Percentiles rank a stretch among this genome's conserved stretches.
Conservation (phyloP, 2,329 filamentous ascomycete species). For the Elsinoe australis region DNA sequence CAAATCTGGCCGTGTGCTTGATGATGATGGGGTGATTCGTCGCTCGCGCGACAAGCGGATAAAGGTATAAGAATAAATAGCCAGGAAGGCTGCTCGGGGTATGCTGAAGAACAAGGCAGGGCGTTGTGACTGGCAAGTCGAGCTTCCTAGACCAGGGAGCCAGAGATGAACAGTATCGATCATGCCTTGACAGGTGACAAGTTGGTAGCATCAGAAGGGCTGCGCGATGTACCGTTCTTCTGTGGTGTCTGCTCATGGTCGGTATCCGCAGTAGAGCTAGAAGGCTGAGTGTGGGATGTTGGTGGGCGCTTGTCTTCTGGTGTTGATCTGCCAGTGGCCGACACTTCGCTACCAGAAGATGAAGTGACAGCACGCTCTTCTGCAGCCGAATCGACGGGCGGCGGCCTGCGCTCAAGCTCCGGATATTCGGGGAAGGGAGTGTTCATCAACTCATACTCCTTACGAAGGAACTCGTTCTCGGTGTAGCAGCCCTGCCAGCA, state of each 20-base stretch:
- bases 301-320: conserved; percentile 18
- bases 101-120: too few relatives aligned
- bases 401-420: conserved; percentile 44
- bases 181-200: background rate
- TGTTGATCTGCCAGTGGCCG: conserved; percentile 26
- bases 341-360: conserved; percentile 55
- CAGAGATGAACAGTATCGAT: too few relatives aligned
- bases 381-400: conserved; percentile 20
- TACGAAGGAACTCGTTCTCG: conserved; percentile 69
- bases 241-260: conserved; percentile 14
- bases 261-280: conserved; percentile 16
- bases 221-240: background rate
- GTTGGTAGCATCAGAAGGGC: background rate
- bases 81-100: too few relatives aligned
- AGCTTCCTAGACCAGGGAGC: too few relatives aligned
- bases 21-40: background rate
- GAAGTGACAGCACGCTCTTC: conserved; percentile 56
- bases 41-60: too few relatives aligned
- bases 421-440: conserved; percentile 47
- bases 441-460: conserved; percentile 47
- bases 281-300: conserved; percentile 18
- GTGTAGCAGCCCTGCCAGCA: conserved; percentile 97
- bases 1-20: background rate
- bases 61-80: too few relatives aligned
- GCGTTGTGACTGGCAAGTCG: too few relatives aligned